Evolutionary conservation across 2,329 filamentous ascomycete species (phyloP), one percentile per base, ranked within the genome.

Genomic region (Monilinia fructigena): DNA sequence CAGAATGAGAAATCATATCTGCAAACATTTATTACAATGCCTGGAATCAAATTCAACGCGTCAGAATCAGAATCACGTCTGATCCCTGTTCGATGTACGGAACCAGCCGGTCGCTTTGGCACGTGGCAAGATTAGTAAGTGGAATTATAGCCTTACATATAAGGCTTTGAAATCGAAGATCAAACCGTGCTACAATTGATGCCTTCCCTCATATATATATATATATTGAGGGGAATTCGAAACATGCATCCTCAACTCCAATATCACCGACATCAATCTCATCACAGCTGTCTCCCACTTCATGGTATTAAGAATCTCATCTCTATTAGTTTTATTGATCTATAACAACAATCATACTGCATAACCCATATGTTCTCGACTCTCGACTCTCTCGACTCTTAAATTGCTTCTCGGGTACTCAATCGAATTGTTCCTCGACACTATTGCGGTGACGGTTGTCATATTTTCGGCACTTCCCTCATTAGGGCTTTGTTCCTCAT

Each of bases 11-110:
- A 38, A 53, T 35, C 35, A 23, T 28, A 28, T 26, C 61, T 63
- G 61, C 48, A 63, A 48, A 63, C 50, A 48, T 63, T 63, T 56
- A 63, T 55, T 35, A 35, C 50, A 54, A 55, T 55, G 23, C 35
- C 60, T 55, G 40, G 35, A 35, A 55, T 63, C 60, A 48, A 64
- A 63, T 54, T 53, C 48, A 63, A 64, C 62, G 62, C 62, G 62
- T 64, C 62, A 58, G 52, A 26, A 31, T 64, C 62, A 58, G 52
- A 26, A 31, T 58, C 62, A 64, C 62, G 62, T 64, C 61, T 26
- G 26, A 60, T 18, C 42, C 56, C 28, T 38, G 56, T 10, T 18
- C 47, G 23, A 23, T 26, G 6, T 45, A 45, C 55, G 38, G 55
- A 42, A 55, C 31, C 20, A 38, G 18, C 52, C 53, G 53, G 20